These are phyloP conservation scores for Phytopythium kandeliae DNA, from an alignment of 352 stramenopile genomes.

Conservation along the genomic window DNA sequence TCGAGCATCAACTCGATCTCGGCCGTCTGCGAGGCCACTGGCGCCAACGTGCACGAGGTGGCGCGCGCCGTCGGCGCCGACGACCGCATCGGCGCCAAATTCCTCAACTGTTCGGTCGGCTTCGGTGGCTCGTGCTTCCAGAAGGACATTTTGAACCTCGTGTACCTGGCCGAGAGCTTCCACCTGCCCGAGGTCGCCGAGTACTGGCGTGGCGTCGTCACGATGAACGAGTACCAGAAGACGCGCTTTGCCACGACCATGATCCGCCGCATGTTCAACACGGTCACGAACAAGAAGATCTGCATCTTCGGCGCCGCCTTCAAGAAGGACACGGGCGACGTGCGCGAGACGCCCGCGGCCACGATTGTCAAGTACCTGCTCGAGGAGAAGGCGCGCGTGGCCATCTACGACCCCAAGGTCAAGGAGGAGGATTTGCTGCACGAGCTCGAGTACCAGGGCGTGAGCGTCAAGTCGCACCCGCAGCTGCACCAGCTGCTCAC, in stretches of 20 bases:
- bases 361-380: constrained; percentile 97
- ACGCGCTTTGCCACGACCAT: constrained; percentile 98
- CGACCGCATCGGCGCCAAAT: constrained; percentile 96
- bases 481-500: constrained; percentile 77
- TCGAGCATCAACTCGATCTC: constrained; percentile 99
- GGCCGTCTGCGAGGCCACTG: constrained; percentile 97
- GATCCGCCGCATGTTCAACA: constrained; percentile 99
- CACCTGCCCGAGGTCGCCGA: constrained; percentile 97
- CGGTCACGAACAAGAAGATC: constrained; percentile 99
- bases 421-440: constrained; percentile 94
- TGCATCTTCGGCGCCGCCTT: constrained; percentile 99
- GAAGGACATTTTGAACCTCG: constrained; percentile 99
- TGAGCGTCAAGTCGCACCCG: constrained; percentile 90
- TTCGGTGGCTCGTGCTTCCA: constrained; percentile 99
- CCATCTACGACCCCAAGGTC: constrained; percentile 98
- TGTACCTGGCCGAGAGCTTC: constrained; percentile 98
- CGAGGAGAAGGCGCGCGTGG: constrained; percentile 93
- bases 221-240: constrained; percentile 99
- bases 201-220: constrained; percentile 99
- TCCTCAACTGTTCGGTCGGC: constrained; percentile 97
- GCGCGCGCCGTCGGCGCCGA: constrained; percentile 96
- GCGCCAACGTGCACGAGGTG: constrained; percentile 98
- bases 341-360: constrained; percentile 96
- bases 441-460: constrained; percentile 81
- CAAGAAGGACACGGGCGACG: constrained; percentile 99